These are phyloP conservation scores for Zasmidium citrigriseum DNA, from an alignment of 2,329 filamentous ascomycete genomes.

Conservation along the genomic window DNA sequence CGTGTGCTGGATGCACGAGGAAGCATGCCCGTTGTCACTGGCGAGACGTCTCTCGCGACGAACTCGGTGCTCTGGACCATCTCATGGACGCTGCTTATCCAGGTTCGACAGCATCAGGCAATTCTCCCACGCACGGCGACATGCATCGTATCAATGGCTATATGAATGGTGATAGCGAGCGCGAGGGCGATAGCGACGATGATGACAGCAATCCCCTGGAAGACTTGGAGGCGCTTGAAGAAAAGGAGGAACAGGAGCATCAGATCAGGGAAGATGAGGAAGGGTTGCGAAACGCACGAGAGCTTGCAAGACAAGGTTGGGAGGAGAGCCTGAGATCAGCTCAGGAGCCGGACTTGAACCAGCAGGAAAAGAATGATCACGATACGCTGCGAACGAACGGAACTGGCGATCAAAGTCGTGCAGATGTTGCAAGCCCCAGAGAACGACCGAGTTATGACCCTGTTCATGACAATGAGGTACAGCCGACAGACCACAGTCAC, in stretches of 20 bases:
- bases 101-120: neutral
- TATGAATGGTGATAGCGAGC: slow-evolving; percentile 17
- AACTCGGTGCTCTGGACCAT: slow-evolving; percentile 45
- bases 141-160: slow-evolving; percentile 22
- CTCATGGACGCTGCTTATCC: slow-evolving; percentile 28
- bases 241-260: slow-evolving; percentile 34
- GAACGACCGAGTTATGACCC: slow-evolving; percentile 13
- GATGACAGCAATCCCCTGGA: slow-evolving; percentile 38
- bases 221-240: slow-evolving; percentile 35
- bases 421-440: neutral
- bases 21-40: slow-evolving; percentile 89
- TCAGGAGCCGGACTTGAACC: neutral
- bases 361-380: neutral
- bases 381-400: neutral
- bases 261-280: slow-evolving; percentile 32
- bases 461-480: slow-evolving; percentile 12
- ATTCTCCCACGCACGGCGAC: slow-evolving; percentile 9
- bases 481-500: too few relatives aligned
- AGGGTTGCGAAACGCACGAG: slow-evolving; percentile 32
- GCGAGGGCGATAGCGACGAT: slow-evolving; percentile 31
- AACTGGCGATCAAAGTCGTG: neutral
- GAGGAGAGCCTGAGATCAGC: slow-evolving; percentile 23
- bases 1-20: slow-evolving; percentile 83
- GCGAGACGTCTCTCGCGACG: slow-evolving; percentile 76
- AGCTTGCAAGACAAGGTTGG: slow-evolving; percentile 32